A percentile compares a stretch with the other conserved stretches of the same genome.
Evolutionary conservation across 2,329 filamentous ascomycete species (phyloP).

Genomic region (Alternaria arborescens): DNA sequence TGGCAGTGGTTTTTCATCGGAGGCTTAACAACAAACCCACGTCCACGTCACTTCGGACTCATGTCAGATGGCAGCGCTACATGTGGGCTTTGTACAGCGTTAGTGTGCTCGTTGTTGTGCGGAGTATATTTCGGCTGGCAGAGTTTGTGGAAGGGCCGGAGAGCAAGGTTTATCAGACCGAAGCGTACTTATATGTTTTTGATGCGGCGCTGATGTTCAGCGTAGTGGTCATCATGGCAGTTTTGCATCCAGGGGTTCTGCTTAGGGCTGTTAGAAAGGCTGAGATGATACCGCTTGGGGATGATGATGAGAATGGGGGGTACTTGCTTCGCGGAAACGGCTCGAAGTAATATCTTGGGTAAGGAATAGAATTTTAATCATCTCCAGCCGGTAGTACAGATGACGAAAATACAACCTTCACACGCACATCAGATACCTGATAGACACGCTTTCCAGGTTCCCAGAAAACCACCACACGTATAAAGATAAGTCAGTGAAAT

Average conservation of each 20-base stretch:
- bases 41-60: neutral
- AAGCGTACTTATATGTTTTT: slow-evolving; percentile 27
- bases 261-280: slow-evolving; percentile 19
- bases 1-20: slow-evolving; percentile 18
- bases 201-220: slow-evolving; percentile 27
- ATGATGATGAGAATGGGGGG: neutral
- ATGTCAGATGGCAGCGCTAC: slow-evolving; percentile 20
- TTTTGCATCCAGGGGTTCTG: slow-evolving; percentile 25
- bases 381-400: neutral
- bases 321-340: slow-evolving; percentile 1
- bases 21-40: slow-evolving; percentile 21
- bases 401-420: neutral
- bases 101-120: slow-evolving; percentile 22
- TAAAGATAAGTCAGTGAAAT: too few species aligned
- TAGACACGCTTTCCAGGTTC: too few species aligned
- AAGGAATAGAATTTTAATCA: neutral
- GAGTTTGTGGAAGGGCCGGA: slow-evolving; percentile 22
- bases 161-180: slow-evolving; percentile 19
- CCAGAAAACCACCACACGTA: too few species aligned
- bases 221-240: slow-evolving; percentile 14
- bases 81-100: slow-evolving; percentile 21
- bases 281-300: slow-evolving; percentile 5
- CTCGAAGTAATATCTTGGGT: neutral
- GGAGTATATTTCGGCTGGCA: slow-evolving; percentile 25
- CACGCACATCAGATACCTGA: too few species aligned